phyloP scores from a whole-genome alignment of 2,329 filamentous ascomycete species.

The Dactylellina parvicollis region DNA sequence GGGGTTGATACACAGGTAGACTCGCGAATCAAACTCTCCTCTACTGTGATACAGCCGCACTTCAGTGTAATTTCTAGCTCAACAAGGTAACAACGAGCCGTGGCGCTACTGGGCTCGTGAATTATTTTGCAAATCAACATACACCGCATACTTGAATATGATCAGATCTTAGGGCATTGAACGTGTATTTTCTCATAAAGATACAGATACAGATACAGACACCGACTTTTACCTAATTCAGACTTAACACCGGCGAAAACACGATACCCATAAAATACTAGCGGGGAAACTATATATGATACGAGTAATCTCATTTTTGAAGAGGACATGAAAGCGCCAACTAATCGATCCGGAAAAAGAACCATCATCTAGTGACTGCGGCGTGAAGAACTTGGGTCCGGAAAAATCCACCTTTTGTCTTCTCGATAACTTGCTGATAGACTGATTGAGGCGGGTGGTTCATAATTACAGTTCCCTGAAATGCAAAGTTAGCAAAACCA shows the following conservation, averaged over 20 bases:
- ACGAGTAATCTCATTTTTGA: conserved; percentile 17
- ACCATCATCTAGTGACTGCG: conserved; percentile 32
- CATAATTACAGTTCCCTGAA: conserved; percentile 89
- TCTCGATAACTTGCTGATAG: conserved; percentile 99
- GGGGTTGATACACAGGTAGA: no score
- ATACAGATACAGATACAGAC: conserved; percentile 20
- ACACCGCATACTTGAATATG: background rate
- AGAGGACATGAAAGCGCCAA: no score
- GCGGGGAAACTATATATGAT: conserved; percentile 21
- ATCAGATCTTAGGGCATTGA: background rate
- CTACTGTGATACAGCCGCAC: no score
- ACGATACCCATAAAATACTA: background rate
- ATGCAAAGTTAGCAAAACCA: conserved; percentile 11
- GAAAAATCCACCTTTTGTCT: conserved; percentile 99
- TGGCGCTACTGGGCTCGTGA: no score
- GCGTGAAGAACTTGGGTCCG: conserved; percentile 88
- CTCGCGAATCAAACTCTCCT: no score
- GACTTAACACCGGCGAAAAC: conserved; percentile 10
- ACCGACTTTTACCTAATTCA: conserved; percentile 17
- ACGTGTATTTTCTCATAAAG: conserved; percentile 6
- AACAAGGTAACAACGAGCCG: no score
- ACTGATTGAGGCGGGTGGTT: conserved; percentile 98
- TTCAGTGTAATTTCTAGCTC: no score
- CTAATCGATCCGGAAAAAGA: no score
- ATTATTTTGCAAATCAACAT: no score